A percentile compares a stretch with the other conserved stretches of the same genome.
These are phyloP conservation scores for Condylostoma magnum DNA, from an alignment of 169 alveolate genomes.

Conservation along the genomic window DNA sequence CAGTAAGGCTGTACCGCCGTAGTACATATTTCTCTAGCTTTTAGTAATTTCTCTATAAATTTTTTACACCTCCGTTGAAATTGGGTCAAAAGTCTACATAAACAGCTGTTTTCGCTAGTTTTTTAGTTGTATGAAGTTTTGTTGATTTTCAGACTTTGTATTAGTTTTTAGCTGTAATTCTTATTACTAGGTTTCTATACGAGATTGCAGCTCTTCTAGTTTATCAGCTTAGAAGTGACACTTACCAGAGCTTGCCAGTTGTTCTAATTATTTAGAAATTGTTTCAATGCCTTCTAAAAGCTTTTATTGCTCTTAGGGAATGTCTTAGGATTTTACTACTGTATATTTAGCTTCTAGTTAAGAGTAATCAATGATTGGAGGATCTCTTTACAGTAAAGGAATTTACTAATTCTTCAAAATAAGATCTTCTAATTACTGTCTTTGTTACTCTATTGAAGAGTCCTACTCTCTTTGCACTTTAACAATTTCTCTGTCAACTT, in stretches of 20 bases:
- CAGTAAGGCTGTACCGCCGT: slow-evolving; percentile 77
- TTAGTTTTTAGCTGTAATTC: slow-evolving; percentile 33
- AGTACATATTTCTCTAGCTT: slow-evolving; percentile 46
- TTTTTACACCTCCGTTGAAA: slow-evolving; percentile 48
- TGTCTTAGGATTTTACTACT: background rate
- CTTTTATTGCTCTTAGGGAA: background rate
- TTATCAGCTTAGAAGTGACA: slow-evolving; percentile 13
- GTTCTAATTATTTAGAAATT: slow-evolving; percentile 44
- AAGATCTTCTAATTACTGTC: slow-evolving; percentile 11
- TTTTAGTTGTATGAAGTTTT: slow-evolving; percentile 29
- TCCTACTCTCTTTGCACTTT: slow-evolving; percentile 10
- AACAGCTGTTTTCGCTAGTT: slow-evolving; percentile 58
- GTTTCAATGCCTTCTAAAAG: slow-evolving; percentile 26
- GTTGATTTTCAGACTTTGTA: slow-evolving; percentile 30
- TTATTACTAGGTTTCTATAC: slow-evolving; percentile 52
- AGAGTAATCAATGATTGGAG: slow-evolving; percentile 3
- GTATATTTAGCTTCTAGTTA: background rate
- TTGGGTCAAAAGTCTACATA: slow-evolving; percentile 64
- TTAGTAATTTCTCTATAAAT: slow-evolving; percentile 66
- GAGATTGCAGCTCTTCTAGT: slow-evolving; percentile 7
- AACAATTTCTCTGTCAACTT: slow-evolving; percentile 10
- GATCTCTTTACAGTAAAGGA: background rate
- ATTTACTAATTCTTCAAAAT: slow-evolving; percentile 7
- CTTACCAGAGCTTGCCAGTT: background rate
- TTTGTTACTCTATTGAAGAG: background rate